Percentiles rank a stretch among this genome's conserved stretches.
phyloP scores from a whole-genome alignment of 1,139 yeast genomes.

The Kurtzmaniella quercitrusa region DNA sequence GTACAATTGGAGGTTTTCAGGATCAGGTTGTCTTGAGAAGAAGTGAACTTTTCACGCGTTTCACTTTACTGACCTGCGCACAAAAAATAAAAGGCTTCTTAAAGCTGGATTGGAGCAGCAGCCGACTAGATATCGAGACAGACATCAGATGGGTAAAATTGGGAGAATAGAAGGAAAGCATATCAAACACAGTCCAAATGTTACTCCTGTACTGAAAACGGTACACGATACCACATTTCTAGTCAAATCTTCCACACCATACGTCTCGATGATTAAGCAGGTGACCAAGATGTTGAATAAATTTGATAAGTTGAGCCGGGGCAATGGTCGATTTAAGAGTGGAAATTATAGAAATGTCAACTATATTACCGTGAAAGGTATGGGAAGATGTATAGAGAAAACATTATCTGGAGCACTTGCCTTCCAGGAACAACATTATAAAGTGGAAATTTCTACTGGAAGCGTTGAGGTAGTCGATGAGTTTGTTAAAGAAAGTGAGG shows the following conservation, averaged over 20 bases:
- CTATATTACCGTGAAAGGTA: conserved; percentile 55
- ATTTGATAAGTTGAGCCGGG: conserved; percentile 23
- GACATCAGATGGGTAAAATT: background rate
- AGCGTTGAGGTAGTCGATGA: conserved; percentile 65
- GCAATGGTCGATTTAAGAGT: conserved; percentile 32
- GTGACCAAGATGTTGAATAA: conserved; percentile 44
- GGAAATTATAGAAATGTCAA: conserved; percentile 36
- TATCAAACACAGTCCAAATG: conserved; percentile 45
- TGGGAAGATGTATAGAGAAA: conserved; percentile 64
- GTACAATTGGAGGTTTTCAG: no score
- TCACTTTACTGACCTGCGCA: no score
- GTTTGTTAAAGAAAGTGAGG: conserved; percentile 18
- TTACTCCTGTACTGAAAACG: conserved; percentile 23
- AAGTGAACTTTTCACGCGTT: no score
- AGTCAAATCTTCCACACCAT: conserved; percentile 59
- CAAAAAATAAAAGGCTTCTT: no score
- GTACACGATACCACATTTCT: conserved; percentile 48
- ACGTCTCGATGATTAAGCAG: conserved; percentile 57
- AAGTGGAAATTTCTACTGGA: conserved; percentile 54
- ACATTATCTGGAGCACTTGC: conserved; percentile 50
- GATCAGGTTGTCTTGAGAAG: no score
- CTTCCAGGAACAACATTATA: conserved; percentile 44
- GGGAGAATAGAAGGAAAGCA: conserved; percentile 23
- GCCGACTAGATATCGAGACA: no score
- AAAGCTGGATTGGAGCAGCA: no score